A percentile compares a stretch with the other conserved stretches of the same genome.
Conservation (phyloP, 352 stramenopile species). For the Globisporangium acanthophoron region DNA sequence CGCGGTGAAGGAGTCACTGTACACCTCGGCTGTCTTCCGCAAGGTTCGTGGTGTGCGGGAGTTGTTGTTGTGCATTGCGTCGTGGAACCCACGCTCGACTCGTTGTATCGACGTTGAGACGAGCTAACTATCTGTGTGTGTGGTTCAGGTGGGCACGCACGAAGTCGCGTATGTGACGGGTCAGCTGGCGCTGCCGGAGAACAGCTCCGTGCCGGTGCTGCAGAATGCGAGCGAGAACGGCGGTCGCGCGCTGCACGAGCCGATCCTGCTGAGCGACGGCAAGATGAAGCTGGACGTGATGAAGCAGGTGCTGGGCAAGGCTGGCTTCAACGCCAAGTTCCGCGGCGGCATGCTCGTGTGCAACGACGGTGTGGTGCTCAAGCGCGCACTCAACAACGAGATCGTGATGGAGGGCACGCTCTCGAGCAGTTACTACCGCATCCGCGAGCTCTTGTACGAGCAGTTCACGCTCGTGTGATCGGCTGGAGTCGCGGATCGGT, state of each 20-base stretch:
- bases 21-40: conserved; percentile 76
- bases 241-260: conserved; percentile 47
- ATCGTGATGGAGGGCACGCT: conserved; percentile 83
- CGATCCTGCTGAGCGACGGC: conserved; percentile 81
- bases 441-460: conserved; percentile 81
- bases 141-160: conserved; percentile 61
- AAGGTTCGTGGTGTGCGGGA: conserved; percentile 38
- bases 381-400: conserved; percentile 83
- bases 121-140: neutral
- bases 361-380: conserved; percentile 86
- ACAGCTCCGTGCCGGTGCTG: conserved; percentile 66
- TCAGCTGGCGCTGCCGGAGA: conserved; percentile 58
- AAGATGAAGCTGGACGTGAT: conserved; percentile 89
- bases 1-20: conserved; percentile 81
- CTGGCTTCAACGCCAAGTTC: conserved; percentile 87
- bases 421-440: conserved; percentile 84
- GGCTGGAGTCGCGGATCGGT: neutral
- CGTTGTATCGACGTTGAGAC: neutral
- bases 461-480: conserved; percentile 82
- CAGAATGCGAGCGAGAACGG: conserved; percentile 42
- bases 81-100: neutral
- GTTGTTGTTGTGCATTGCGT: neutral
- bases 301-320: conserved; percentile 84
- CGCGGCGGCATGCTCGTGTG: conserved; percentile 86
- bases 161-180: conserved; percentile 86